These are phyloP conservation scores for Candida mattraensis DNA, from an alignment of 805 yeast genomes.

Conservation along the genomic window DNA sequence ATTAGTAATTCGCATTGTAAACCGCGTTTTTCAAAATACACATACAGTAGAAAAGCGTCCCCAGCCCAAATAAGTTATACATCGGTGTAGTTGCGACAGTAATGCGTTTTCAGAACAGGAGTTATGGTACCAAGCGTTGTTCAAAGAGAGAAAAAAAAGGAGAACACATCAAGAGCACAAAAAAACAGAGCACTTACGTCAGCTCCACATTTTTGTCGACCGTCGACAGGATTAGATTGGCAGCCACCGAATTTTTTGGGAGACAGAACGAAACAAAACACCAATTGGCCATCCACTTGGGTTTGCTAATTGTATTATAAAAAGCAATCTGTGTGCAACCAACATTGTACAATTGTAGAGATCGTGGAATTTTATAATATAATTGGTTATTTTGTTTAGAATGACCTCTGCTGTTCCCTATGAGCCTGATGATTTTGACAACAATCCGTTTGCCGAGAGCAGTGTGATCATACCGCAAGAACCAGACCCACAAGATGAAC, in stretches of 20 bases:
- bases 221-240: no score
- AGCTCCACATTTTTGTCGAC: no score
- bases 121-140: no score
- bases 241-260: no score
- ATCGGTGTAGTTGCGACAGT: background rate
- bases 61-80: constrained; percentile 53
- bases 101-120: no score
- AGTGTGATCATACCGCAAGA: constrained; percentile 24
- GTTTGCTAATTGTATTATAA: no score
- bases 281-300: no score
- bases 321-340: background rate
- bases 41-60: constrained; percentile 49
- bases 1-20: constrained; percentile 12
- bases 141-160: no score
- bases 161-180: no score
- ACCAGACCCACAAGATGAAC: no score
- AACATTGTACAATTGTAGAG: constrained; percentile 10
- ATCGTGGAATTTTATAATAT: background rate
- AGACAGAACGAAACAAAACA: no score
- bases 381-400: constrained; percentile 1
- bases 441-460: constrained; percentile 61
- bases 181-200: no score
- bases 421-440: constrained; percentile 54
- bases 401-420: constrained; percentile 40
- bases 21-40: constrained; percentile 6